Evolutionary conservation across 768 basidiomycete species (phyloP).

Genomic region (Rhizopogon salebrosus): DNA sequence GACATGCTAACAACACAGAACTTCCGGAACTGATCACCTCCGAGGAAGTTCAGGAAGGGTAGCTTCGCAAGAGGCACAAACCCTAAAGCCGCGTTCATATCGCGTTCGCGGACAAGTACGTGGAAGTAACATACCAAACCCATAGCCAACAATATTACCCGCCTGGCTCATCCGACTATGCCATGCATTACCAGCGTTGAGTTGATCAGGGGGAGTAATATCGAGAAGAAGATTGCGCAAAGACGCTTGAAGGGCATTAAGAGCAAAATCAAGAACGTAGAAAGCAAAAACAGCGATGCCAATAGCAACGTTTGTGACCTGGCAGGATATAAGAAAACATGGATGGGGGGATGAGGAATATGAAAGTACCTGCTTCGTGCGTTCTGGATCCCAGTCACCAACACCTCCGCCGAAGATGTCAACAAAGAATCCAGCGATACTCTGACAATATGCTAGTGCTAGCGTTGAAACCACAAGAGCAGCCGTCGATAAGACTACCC

Average conservation of each 20-base stretch:
- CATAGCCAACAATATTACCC: conserved; percentile 95
- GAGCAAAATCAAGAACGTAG: conserved; percentile 93
- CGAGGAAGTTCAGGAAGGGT: conserved; percentile 73
- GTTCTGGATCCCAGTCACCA: conserved; percentile 85
- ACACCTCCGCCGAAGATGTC: conserved; percentile 69
- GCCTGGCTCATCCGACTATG: conserved; percentile 94
- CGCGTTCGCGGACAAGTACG: background rate
- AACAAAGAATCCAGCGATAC: conserved; percentile 67
- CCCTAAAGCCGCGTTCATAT: conserved; percentile 37
- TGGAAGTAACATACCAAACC: conserved; percentile 59
- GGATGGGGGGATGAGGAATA: background rate
- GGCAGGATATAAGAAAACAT: background rate
- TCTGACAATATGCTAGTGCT: conserved; percentile 78
- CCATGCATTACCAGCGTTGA: conserved; percentile 96
- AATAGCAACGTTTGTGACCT: conserved; percentile 73
- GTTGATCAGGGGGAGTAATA: conserved; percentile 80
- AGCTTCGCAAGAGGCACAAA: conserved; percentile 83
- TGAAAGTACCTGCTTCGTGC: conserved; percentile 49
- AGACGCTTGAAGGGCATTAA: conserved; percentile 93
- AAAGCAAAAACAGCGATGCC: conserved; percentile 85
- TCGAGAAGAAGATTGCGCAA: conserved; percentile 92
- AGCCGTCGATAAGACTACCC: conserved; percentile 85
- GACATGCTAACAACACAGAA: conserved; percentile 85
- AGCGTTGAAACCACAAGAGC: conserved; percentile 77
- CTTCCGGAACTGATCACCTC: conserved; percentile 93